Percentiles rank a stretch among this genome's conserved stretches.
These are phyloP conservation scores for Avena insularis DNA, from an alignment of 176 grass and related monocot genomes.

Conservation along the genomic window DNA sequence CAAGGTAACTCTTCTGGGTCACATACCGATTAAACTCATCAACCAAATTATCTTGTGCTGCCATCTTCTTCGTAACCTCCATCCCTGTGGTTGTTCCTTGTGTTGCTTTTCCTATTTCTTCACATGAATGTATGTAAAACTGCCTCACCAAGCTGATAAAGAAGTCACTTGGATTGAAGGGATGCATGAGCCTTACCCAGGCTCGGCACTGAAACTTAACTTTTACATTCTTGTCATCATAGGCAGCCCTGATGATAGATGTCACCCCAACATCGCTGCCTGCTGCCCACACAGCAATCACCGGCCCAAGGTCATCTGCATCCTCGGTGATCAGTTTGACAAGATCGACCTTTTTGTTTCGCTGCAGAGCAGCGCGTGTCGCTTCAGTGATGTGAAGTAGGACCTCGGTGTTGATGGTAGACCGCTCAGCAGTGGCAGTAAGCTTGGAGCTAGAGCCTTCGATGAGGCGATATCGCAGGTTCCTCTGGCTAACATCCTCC, in stretches of 20 bases:
- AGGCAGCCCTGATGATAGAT: background rate
- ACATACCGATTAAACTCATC: conserved; percentile 1
- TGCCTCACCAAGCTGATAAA: background rate
- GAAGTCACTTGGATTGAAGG: background rate
- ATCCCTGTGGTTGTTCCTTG: background rate
- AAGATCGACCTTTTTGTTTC: background rate
- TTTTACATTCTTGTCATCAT: background rate
- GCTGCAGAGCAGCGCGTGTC: background rate
- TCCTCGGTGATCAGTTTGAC: background rate
- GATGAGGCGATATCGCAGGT: background rate
- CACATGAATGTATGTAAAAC: background rate
- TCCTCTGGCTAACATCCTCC: background rate
- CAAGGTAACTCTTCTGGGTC: background rate
- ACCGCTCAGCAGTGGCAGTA: background rate
- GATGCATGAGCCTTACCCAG: background rate
- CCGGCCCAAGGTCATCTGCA: background rate
- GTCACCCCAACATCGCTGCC: background rate
- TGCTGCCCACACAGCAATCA: background rate
- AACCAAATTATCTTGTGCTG: background rate
- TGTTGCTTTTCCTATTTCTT: background rate
- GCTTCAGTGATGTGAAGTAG: background rate
- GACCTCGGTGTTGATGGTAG: background rate
- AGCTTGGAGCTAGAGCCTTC: background rate
- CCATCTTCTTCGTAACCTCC: background rate
- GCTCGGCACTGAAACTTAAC: background rate